These are phyloP conservation scores for Nothomitra cinnamomea DNA, from an alignment of 2,329 filamentous ascomycete genomes.

Conservation along the genomic window DNA sequence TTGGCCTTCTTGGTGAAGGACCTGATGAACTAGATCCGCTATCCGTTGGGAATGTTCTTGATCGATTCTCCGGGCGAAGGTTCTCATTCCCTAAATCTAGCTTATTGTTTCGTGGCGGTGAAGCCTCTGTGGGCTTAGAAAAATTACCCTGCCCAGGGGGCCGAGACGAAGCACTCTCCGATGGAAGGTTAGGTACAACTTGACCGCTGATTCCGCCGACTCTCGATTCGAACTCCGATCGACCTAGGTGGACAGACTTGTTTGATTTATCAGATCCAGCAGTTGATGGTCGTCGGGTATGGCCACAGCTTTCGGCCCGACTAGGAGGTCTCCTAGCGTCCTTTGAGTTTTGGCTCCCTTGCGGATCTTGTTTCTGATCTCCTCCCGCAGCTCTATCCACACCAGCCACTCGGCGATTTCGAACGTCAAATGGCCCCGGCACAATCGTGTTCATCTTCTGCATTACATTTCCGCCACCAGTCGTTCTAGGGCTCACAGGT, in stretches of 20 bases:
- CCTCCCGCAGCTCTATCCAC: neutral
- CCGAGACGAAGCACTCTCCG: neutral
- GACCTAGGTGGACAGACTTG: neutral
- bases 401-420: neutral
- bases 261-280: neutral
- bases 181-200: constrained; percentile 4
- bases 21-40: constrained; percentile 10
- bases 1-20: constrained; percentile 11
- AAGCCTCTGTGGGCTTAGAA: too few species aligned
- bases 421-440: constrained; percentile 44
- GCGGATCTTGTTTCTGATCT: constrained; percentile 14
- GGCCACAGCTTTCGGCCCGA: neutral
- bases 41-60: constrained; percentile 16
- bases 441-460: constrained; percentile 48
- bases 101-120: neutral
- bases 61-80: constrained; percentile 6
- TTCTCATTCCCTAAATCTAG: neutral
- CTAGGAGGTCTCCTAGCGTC: neutral
- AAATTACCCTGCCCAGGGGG: neutral
- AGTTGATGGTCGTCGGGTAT: neutral
- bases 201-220: neutral
- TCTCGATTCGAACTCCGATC: neutral
- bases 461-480: constrained; percentile 30
- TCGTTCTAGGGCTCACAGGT: constrained; percentile 30
- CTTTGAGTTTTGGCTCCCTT: neutral